Evolutionary conservation across 2,329 filamentous ascomycete genomes (phyloP), one percentile per base, ranked within the genome.

Genomic region (Alternaria angustiovoidea): DNA sequence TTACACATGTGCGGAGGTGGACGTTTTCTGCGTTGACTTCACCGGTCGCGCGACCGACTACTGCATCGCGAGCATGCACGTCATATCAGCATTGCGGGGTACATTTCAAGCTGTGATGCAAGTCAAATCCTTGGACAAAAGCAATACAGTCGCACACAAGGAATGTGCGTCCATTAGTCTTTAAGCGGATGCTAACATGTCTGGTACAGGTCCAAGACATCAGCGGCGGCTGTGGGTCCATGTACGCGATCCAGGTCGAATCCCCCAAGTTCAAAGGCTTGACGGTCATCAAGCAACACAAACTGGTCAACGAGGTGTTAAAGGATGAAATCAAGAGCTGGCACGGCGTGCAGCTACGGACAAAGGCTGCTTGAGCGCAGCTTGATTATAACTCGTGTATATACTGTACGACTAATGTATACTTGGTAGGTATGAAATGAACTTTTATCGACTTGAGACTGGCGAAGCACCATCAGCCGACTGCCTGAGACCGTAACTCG

Each of bases 321-420:
- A 88, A 87, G 4, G 91, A 94, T 53, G 84, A 92, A 77, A 88
- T 95, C 71, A 92, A 91, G 82, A 81, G 82, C 39, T 95, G 92
- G 92, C 92, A 96, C 78, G 92, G 92, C 8, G 85, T 95, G 61
- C 91, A 94, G 81, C 82, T 96, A 71, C 88, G 88, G 78, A 95
- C 92, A 24, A 89, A 85, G 74, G 86, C 80, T 56, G 72, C 77
- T 53, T 66, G 30, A 66, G 32, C 26, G 7, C 51, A 22, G 24
- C 34, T 43, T 24, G 30, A 47, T 39, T 20, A 26, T 8, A 7
- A 28, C 38, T 16, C 52, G 56, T 36, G 44, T 52, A 28, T 56
- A 36, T 56, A 57, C 18, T 67, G 59, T 66, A 63, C 44, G 22
- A 66, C 54, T 42, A 51, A 36, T 51, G 26, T 43, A 42, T 43